Conservation (phyloP, 805 yeast genomes). For the Saturnispora gosingensis region DNA sequence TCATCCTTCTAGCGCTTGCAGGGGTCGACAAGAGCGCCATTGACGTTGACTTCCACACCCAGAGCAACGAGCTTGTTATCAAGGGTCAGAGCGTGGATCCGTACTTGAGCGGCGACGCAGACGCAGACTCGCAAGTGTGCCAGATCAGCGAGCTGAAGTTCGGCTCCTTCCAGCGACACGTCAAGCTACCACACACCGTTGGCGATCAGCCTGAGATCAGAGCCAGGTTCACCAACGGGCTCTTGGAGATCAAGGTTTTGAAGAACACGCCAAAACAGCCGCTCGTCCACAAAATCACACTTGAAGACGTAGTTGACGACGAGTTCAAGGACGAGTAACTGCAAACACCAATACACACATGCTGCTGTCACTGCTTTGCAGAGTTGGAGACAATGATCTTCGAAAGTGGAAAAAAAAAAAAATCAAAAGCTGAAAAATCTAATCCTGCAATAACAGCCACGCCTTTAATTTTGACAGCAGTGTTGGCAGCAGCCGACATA, state of each 20-base stretch:
- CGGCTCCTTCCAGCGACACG: slow-evolving; percentile 48
- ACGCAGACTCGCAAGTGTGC: slow-evolving; percentile 26
- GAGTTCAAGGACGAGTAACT: slow-evolving; percentile 16
- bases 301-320: slow-evolving; percentile 26
- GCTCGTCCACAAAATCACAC: slow-evolving; percentile 13
- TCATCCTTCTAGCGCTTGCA: slow-evolving; percentile 45
- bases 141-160: slow-evolving; percentile 46
- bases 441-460: neutral
- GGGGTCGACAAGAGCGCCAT: slow-evolving; percentile 47
- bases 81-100: slow-evolving; percentile 40
- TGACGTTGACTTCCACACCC: slow-evolving; percentile 50
- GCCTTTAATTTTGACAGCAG: neutral
- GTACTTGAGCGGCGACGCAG: slow-evolving; percentile 26
- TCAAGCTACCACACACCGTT: slow-evolving; percentile 47
- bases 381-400: neutral
- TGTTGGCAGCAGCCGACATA: neutral
- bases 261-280: slow-evolving; percentile 20
- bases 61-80: slow-evolving; percentile 42
- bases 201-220: slow-evolving; percentile 42
- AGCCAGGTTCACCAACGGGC: slow-evolving; percentile 46
- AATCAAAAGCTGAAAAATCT: neutral
- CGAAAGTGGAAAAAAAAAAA: too few relatives aligned
- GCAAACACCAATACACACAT: neutral
- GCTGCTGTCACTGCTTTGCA: neutral
- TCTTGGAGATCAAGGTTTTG: slow-evolving; percentile 46